These are phyloP conservation scores for Pseudopediastrum boryanum DNA, from an alignment of 139 green algal species.

Conservation along the genomic window DNA sequence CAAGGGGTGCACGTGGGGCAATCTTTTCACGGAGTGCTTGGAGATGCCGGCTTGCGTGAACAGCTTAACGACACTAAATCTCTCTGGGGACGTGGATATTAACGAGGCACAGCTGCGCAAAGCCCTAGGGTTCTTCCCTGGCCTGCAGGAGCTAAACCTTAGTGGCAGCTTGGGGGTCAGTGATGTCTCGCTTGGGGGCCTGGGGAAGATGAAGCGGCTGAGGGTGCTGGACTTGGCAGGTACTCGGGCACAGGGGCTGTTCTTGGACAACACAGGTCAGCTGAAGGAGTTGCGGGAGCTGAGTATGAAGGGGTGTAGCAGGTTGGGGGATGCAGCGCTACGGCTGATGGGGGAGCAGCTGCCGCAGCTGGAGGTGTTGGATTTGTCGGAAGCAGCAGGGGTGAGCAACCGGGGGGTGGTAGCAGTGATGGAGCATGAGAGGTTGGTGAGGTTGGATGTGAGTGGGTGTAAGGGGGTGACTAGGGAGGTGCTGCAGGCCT, in stretches of 20 bases:
- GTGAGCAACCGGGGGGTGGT: conserved; percentile 3
- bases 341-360: not conserved
- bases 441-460: conserved; percentile 13
- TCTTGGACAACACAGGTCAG: conserved; percentile 1
- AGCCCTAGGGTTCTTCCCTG: conserved; percentile 10
- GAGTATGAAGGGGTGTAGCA: conserved; percentile 5
- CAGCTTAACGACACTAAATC: conserved; percentile 1
- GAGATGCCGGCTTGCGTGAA: not conserved
- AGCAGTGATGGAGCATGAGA: not conserved
- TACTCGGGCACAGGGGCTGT: not conserved
- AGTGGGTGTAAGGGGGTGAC: conserved; percentile 22
- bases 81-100: not conserved
- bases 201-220: conserved; percentile 6
- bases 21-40: conserved; percentile 25
- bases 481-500: not conserved
- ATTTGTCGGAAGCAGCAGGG: conserved; percentile 24
- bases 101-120: conserved; percentile 16
- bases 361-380: conserved; percentile 14
- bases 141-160: conserved; percentile 17
- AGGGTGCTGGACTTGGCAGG: not conserved
- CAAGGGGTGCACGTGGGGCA: not conserved
- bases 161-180: not conserved
- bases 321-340: conserved; percentile 14
- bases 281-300: conserved; percentile 6
- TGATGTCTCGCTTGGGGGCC: conserved; percentile 6